Evolutionary conservation across 2,329 filamentous ascomycete species (phyloP), one percentile per base, ranked within the genome.

Genomic region (Intubia oerlemansii): DNA sequence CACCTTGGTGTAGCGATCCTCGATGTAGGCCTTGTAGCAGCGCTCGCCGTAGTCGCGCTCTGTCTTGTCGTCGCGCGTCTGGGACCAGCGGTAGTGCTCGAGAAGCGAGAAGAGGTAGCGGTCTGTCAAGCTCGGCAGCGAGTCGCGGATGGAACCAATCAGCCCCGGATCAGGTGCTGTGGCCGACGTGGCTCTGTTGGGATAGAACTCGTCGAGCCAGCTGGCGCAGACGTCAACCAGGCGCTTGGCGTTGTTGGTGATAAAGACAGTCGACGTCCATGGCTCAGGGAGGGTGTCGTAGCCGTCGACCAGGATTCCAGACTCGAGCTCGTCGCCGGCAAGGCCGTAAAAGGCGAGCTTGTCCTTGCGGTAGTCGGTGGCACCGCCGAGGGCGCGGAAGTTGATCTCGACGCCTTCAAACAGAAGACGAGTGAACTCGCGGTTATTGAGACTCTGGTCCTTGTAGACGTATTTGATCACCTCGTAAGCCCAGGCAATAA

Each of bases 401-500:
- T 63, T 64, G 31, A 69, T 46, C 28, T 63, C 57, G 17, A 63
- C 54, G 7, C 80, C 81, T 50, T 95, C 79, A 36, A 63, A 59
- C 21, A 70, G 56, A 36, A 69, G 52, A 5, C 61, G 51, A 8
- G 65, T 63, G 19, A 69, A 49, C 32, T 57, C 56, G 7, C 50
- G 44, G 24, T 64, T 56, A 38, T 74, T 61, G 25, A 66, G 56
- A 3, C 63, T 44, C 19, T 61, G 58, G 28, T 71, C 68, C 32
- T 67, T 66, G 41, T 73, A 75, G 33, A 75, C 57, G 32, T 75
- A 66, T 44, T 78, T 79, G 46, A 85, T 72, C 10, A 71, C 69
- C 44, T 77, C 72, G 41, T 69, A 77, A 7, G 76, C 70, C 74
- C 78, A 88, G 1, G 77, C 75, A 27, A 90, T 59, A 24, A 88